Percentiles rank a stretch among this genome's conserved stretches.
Evolutionary conservation across 1,139 yeast species (phyloP).

Genomic region (Starmera stellimalicola): DNA sequence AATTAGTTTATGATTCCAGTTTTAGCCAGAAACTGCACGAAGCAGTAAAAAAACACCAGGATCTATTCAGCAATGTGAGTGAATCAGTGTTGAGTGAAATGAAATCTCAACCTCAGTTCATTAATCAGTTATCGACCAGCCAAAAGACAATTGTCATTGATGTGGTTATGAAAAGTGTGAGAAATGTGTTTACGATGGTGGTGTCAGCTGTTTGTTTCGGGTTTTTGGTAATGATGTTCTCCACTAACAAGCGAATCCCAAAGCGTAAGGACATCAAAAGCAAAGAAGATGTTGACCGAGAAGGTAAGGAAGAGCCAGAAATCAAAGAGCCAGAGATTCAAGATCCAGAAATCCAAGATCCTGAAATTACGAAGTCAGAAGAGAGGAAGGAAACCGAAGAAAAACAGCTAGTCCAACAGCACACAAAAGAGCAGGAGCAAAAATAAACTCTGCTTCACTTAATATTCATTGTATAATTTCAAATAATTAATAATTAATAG

Average conservation of each 20-base stretch:
- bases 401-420: too few relatives aligned
- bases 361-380: too few relatives aligned
- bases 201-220: conserved; percentile 27
- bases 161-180: conserved; percentile 27
- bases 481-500: too few relatives aligned
- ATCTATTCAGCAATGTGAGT: background rate
- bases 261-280: background rate
- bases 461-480: too few relatives aligned
- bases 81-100: background rate
- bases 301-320: too few relatives aligned
- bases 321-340: too few relatives aligned
- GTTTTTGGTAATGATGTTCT: conserved; percentile 24
- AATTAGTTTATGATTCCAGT: conserved; percentile 33
- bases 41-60: background rate
- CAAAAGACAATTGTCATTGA: background rate
- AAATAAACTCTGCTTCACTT: too few relatives aligned
- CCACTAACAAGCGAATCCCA: conserved; percentile 33
- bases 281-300: background rate
- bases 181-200: conserved; percentile 31
- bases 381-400: too few relatives aligned
- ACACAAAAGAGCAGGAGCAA: too few relatives aligned
- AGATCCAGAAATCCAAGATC: too few relatives aligned
- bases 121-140: background rate
- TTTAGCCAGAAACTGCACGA: conserved; percentile 13
- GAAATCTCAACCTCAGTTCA: background rate